These are phyloP conservation scores for Suillus paluster DNA, from an alignment of 768 basidiomycete species.

Conservation along the genomic window DNA sequence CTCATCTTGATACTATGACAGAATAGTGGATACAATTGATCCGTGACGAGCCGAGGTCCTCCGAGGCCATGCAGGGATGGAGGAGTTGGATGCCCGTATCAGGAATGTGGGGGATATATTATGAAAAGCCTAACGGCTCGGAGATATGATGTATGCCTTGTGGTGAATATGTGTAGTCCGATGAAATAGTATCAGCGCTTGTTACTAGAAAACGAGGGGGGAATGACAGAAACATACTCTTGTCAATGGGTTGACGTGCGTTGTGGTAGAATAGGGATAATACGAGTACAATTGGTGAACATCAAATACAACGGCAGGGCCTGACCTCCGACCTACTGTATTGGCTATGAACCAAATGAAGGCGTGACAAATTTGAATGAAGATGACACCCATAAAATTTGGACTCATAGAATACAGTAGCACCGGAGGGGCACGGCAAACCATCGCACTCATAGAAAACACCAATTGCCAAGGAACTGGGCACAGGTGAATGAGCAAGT, in stretches of 20 bases:
- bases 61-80: slow-evolving; percentile 3
- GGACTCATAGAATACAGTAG: slow-evolving; percentile 45
- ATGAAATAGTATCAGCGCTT: neutral
- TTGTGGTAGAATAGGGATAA: neutral
- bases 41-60: slow-evolving; percentile 1
- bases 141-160: slow-evolving; percentile 10
- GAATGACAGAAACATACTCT: neutral
- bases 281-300: slow-evolving; percentile 9
- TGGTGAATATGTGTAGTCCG: neutral
- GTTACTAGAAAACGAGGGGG: neutral
- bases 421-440: slow-evolving; percentile 35
- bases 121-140: slow-evolving; percentile 29
- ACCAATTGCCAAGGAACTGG: slow-evolving; percentile 16
- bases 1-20: neutral
- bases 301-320: slow-evolving; percentile 18
- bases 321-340: slow-evolving; percentile 53
- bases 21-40: neutral
- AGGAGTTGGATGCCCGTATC: slow-evolving; percentile 16
- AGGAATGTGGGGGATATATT: slow-evolving; percentile 24
- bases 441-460: slow-evolving; percentile 17
- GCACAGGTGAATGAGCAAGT: slow-evolving; percentile 13
- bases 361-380: slow-evolving; percentile 38
- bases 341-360: slow-evolving; percentile 62
- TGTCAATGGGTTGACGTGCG: neutral
- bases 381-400: slow-evolving; percentile 34